phyloP scores from a whole-genome alignment of 352 stramenopile genomes.

The Discostella stelligera region DNA sequence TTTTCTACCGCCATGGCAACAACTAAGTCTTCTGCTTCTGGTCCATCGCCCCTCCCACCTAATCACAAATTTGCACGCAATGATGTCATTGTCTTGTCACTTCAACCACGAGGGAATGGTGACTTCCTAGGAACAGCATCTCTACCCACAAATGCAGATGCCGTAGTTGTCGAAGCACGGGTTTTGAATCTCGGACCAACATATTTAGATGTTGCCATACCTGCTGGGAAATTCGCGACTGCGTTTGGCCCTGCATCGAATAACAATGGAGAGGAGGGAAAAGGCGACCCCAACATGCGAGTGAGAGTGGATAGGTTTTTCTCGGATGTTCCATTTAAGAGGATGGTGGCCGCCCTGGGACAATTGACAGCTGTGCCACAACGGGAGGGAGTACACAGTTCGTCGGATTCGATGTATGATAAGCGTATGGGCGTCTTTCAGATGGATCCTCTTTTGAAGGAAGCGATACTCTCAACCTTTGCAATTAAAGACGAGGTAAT shows the following conservation, averaged over 20 bases:
- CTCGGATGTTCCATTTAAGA: slow-evolving; percentile 70
- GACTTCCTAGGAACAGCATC: slow-evolving; percentile 63
- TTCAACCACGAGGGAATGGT: slow-evolving; percentile 69
- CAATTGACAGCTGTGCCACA: slow-evolving; percentile 61
- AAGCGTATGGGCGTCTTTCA: slow-evolving; percentile 39
- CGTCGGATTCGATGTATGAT: neutral
- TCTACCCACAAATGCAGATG: slow-evolving; percentile 57
- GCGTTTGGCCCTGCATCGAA: slow-evolving; percentile 72
- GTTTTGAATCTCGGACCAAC: slow-evolving; percentile 66
- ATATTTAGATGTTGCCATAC: slow-evolving; percentile 71
- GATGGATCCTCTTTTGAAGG: slow-evolving; percentile 72
- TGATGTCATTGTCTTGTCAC: slow-evolving; percentile 74
- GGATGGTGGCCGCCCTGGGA: slow-evolving; percentile 73
- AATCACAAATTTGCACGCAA: slow-evolving; percentile 79
- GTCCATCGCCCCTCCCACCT: slow-evolving; percentile 42
- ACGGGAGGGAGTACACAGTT: neutral
- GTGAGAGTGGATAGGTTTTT: slow-evolving; percentile 74
- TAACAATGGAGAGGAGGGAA: slow-evolving; percentile 58
- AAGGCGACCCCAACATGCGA: slow-evolving; percentile 50
- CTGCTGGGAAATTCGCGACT: slow-evolving; percentile 58
- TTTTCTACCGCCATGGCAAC: slow-evolving; percentile 5
- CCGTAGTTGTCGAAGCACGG: slow-evolving; percentile 57
- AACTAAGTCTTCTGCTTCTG: neutral
- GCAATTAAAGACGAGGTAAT: slow-evolving; percentile 49
- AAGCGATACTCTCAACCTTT: slow-evolving; percentile 70